Base-by-base conservation (phyloP, 306 rosid genomes). In the Sicyos baderoa region DNA sequence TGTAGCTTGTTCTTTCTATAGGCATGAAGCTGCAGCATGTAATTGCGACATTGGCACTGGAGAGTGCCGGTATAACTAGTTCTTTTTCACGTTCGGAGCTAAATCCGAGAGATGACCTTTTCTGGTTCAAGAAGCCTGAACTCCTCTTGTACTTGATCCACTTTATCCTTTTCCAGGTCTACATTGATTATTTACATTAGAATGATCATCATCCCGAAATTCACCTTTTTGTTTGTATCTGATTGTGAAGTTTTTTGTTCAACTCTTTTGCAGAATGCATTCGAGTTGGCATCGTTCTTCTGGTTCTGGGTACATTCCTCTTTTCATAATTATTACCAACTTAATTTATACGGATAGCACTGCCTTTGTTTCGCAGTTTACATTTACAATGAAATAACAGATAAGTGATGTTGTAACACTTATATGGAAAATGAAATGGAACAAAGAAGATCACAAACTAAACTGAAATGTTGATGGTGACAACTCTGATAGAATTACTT, bases 41-140 rank as follows among this genome's bases (percentile, higher is more conserved):
- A 55, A 89, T 93, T 59, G 98, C 98, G 22, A 93, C 97, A 73
- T 81, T 93, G 75, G 97, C 89, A 48, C 59, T 88, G 80, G 98
- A 93, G 84, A 93, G 83, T 85, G 91, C 86, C 18, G 90, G 88
- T 79, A 83, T 89, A 61, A 73, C 84, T 19, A 83, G 84, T 62
- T 76, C 75, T 71, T 78, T 61, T 37, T 21, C 86, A 18, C 94
- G 79, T 74, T 48, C 84, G 16, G 86, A 86, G 81, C 76, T 93
- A 81, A 93, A 83, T 79, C 98, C 98, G n/a, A 87, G 98, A 22
- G 91, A 93, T 72, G 98, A 88, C 72, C 98, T 93, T 82, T 93
- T 93, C 80, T 93, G 98, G 98, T 89, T 93, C 79, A 89, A 93
- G 57, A 93, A 82, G 77, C 98, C 98, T 15, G 97, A 89, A 75